phyloP scores from a whole-genome alignment of 1,284 basidiomycete species.

The Cutaneotrichosporon dermatis region DNA sequence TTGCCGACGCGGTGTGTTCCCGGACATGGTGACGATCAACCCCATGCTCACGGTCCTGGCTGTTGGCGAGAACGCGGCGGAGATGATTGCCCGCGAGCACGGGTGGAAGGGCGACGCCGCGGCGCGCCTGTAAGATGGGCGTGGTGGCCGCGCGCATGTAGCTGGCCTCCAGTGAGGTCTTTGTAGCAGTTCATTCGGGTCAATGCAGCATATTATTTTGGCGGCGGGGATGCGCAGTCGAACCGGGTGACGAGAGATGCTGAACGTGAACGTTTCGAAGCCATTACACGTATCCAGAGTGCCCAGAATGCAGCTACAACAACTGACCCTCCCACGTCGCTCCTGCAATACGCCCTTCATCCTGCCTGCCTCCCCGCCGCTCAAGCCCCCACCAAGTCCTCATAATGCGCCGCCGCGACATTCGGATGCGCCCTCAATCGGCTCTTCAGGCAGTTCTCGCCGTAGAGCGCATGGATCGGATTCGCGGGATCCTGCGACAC shows the following conservation, averaged over 20 bases:
- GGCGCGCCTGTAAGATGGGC: constrained; percentile 6
- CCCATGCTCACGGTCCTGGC: constrained; percentile 22
- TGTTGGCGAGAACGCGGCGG: constrained; percentile 17
- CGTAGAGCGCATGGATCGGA: constrained; percentile 14
- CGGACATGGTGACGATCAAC: constrained; percentile 20
- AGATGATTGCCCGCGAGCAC: constrained; percentile 13
- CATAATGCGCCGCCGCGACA: constrained; percentile 10
- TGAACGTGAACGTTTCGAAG: no score
- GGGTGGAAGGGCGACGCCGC: constrained; percentile 21
- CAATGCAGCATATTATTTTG: no score
- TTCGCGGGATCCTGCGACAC: constrained; percentile 9
- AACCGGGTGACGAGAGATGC: no score
- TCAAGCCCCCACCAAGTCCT: constrained; percentile 2
- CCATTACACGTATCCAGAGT: no score
- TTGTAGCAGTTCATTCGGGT: no score
- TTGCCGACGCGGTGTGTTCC: constrained; percentile 22
- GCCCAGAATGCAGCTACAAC: no score
- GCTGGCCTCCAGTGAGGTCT: no score
- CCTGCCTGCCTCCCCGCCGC: background rate
- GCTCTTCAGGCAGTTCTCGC: constrained; percentile 18
- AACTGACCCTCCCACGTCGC: no score
- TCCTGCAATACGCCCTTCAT: no score
- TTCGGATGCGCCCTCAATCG: constrained; percentile 15
- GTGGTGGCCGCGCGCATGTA: no score
- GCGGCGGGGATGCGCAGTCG: no score